Evolutionary conservation across 129 eudicot genomes (phyloP), one percentile per base, ranked within the genome.

Genomic region (Centella asiatica): DNA sequence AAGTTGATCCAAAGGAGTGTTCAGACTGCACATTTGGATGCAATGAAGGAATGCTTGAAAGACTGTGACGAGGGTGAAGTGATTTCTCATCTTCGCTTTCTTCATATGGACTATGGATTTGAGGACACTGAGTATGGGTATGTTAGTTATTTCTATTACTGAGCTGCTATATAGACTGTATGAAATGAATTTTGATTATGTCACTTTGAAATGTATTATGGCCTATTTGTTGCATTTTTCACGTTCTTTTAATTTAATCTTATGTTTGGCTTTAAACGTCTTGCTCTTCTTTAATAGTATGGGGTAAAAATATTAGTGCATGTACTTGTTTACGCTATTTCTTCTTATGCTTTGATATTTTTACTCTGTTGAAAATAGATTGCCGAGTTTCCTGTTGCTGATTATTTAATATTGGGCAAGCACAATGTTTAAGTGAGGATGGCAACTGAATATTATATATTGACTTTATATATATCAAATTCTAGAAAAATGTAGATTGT

Each of bases 81-180:
- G n/a, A n/a, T 80, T 69, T 78, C 80, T 4, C 95, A 76, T 79
- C 58, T 87, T 49, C 83, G 83, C 7, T 92, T 77, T 87, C 95
- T 92, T 76, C 88, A 66, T 58, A 68, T 87, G 65, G 78, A 74
- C 69, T 69, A 73, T 69, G 95, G 90, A 44, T 74, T 92, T 20
- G 83, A 88, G 70, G 94, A 92, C 72, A 68, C 70, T 17, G 83
- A 87, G 66, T 92, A 92, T 76, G 85, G 98, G 98, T 92, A 82
- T 58, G 83, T 10, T 23, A 56, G 19, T 34, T 31, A 0, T 14
- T 42, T 42, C 15, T 42, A 17, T 57, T 58, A 34, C 46, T 34
- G 31, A 24, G 37, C 26, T 9, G 63, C 46, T 19, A 23, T 20
- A 15, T 19, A 23, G 22, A 34, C 24, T 33, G 36, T 34, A 42